Evolutionary conservation across 2,329 filamentous ascomycete genomes (phyloP).

Genomic region (Venturia carpophila): DNA sequence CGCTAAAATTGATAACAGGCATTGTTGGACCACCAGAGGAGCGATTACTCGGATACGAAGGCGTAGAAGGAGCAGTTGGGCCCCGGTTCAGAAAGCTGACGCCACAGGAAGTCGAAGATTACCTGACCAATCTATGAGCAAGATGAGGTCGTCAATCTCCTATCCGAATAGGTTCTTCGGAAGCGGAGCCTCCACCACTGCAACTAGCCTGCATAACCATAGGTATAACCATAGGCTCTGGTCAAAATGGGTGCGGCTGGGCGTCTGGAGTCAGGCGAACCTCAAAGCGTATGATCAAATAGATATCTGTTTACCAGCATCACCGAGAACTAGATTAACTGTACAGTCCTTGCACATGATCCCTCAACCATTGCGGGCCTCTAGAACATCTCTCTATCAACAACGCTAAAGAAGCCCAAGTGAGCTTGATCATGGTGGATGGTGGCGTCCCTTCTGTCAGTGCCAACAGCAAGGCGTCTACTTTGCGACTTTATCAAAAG

Average conservation of each 20-base stretch:
- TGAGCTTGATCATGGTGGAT: no score
- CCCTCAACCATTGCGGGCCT: neutral
- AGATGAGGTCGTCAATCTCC: neutral
- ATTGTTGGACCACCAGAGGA: conserved; percentile 94
- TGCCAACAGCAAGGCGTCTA: conserved; percentile 10
- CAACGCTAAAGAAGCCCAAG: neutral
- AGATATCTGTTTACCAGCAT: conserved; percentile 19
- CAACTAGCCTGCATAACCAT: neutral
- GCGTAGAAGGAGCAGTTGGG: conserved; percentile 74
- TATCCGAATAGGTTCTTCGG: neutral
- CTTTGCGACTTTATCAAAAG: conserved; percentile 39
- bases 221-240: neutral
- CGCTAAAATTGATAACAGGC: conserved; percentile 44
- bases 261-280: neutral
- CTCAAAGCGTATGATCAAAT: conserved; percentile 19
- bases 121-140: conserved; percentile 91
- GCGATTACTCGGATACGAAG: conserved; percentile 84
- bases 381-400: neutral
- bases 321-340: neutral
- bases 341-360: neutral
- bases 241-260: neutral
- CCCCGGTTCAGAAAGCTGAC: conserved; percentile 90
- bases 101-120: conserved; percentile 98
- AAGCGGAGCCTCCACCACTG: neutral
- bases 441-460: neutral